Evolutionary conservation across 176 grass and related monocot genomes (phyloP).

Genomic region (Raddia guianensis): DNA sequence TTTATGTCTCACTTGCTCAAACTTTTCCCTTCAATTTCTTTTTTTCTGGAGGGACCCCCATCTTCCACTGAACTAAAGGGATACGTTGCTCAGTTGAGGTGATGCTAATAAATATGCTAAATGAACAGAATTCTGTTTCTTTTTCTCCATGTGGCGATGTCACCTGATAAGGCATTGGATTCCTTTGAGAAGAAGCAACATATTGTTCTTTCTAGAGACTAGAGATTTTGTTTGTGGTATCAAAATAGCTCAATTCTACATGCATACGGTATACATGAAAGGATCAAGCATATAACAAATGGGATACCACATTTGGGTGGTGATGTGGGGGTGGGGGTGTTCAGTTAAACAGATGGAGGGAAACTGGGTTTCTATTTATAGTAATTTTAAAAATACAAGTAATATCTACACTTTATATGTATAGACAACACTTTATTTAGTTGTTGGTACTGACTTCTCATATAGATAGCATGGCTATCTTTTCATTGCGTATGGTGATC

Average conservation of each 20-base stretch:
- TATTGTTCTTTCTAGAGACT: slow-evolving; percentile 20
- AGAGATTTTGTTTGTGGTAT: slow-evolving; percentile 7
- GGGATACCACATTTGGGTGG: neutral
- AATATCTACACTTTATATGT: neutral
- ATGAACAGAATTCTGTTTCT: slow-evolving; percentile 33
- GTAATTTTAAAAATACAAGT: neutral
- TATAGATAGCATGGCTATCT: neutral
- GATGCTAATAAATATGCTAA: slow-evolving; percentile 32
- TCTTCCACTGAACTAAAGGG: slow-evolving; percentile 28
- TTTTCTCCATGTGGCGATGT: slow-evolving; percentile 22
- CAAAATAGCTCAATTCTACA: neutral
- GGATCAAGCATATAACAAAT: neutral
- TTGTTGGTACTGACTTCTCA: slow-evolving; percentile 20
- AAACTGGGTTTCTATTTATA: slow-evolving; percentile 8
- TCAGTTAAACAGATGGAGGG: too few species aligned
- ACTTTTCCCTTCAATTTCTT: neutral
- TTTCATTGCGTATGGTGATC: slow-evolving; percentile 1
- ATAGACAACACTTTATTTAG: neutral
- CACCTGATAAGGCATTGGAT: slow-evolving; percentile 31
- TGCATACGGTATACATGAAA: neutral
- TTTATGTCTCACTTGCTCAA: slow-evolving; percentile 34
- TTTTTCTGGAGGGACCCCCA: slow-evolving; percentile 12
- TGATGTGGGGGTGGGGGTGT: too few species aligned
- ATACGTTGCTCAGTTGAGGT: neutral
- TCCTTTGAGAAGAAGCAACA: slow-evolving; percentile 23